Percentiles rank a stretch among this genome's conserved stretches.
phyloP scores from a whole-genome alignment of 345 rosid species.

The Syzygium aromaticum region DNA sequence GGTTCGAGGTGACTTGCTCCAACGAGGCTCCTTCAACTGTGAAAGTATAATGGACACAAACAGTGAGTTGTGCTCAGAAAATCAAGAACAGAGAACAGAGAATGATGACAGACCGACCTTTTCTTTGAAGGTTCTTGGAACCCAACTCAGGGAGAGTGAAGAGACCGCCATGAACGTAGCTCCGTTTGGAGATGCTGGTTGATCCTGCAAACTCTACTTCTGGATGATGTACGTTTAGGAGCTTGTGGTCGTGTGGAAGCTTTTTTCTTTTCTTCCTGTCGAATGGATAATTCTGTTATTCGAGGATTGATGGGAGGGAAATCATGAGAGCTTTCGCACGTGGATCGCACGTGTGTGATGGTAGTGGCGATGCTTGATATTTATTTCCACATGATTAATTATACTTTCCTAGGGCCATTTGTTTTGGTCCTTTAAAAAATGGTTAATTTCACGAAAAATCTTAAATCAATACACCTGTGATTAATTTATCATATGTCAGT shows the following conservation, averaged over 20 bases:
- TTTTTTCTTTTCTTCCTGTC: fast-evolving
- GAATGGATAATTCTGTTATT: neutral
- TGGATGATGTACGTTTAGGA: neutral
- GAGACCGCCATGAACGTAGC: neutral
- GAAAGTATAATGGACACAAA: neutral
- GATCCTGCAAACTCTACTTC: neutral
- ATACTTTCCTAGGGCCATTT: neutral
- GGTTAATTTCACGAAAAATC: too few relatives aligned
- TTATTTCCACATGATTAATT: neutral
- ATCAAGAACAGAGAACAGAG: neutral
- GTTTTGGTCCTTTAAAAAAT: neutral
- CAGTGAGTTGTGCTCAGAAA: neutral
- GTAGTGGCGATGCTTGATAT: neutral
- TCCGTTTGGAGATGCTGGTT: neutral
- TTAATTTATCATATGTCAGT: fast-evolving
- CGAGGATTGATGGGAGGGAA: neutral
- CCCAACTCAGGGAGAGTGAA: neutral
- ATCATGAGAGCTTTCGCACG: neutral
- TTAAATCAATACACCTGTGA: too few relatives aligned
- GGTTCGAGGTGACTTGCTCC: neutral
- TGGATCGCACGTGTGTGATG: neutral
- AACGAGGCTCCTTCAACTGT: neutral
- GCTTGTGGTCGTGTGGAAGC: neutral
- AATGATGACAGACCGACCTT: neutral
- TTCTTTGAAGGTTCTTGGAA: neutral